Evolutionary conservation across 1,284 basidiomycete genomes (phyloP).

Genomic region (Ceratobasidium sp.): DNA sequence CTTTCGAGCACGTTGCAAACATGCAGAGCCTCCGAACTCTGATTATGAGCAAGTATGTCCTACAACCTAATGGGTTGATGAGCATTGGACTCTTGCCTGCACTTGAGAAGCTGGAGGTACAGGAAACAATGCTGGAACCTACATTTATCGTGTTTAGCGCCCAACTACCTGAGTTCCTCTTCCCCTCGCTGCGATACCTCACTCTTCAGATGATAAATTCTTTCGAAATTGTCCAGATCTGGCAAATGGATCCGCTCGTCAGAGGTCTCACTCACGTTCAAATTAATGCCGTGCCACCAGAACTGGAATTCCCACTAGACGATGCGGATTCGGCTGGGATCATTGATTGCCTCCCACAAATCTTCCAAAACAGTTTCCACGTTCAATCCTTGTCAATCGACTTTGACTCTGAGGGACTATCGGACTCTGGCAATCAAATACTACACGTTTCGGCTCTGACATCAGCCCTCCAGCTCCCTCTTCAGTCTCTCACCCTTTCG

Average conservation of each 20-base stretch:
- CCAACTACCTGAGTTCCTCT: not conserved
- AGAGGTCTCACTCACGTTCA: not conserved
- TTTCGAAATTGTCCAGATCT: not conserved
- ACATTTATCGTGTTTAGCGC: not conserved
- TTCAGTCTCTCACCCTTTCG: not conserved
- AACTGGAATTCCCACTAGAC: not conserved
- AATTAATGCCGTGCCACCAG: not conserved
- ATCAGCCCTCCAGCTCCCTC: not conserved
- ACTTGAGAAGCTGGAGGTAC: not conserved
- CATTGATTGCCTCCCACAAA: not conserved
- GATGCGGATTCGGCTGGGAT: not conserved
- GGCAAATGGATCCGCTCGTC: conserved; percentile 2
- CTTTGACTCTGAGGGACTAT: not conserved
- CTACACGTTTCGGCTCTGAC: not conserved
- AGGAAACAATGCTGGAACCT: not conserved
- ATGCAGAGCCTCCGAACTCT: conserved; percentile 65
- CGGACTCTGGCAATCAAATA: not conserved
- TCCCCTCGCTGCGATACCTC: not conserved
- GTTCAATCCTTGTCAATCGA: not conserved
- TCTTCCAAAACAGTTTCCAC: not conserved
- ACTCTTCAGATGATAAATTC: not conserved
- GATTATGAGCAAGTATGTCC: conserved; percentile 59
- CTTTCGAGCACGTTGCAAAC: not conserved
- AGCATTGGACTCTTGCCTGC: not conserved
- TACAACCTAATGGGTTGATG: not conserved